phyloP scores from a whole-genome alignment of 2,329 filamentous ascomycete species.

The Pseudogymnoascus sp. region DNA sequence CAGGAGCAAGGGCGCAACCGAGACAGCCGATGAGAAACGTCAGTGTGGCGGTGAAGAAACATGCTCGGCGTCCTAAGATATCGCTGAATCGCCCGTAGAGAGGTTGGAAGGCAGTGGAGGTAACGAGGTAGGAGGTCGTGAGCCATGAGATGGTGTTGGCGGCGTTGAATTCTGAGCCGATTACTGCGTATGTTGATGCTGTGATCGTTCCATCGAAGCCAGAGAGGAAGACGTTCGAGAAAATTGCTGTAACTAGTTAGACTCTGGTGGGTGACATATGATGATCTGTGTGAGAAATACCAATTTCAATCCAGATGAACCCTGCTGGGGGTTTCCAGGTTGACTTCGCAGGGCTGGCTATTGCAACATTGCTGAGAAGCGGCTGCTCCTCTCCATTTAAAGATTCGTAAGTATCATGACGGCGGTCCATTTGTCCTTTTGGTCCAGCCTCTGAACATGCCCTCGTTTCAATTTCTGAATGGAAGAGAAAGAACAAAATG shows the following conservation, averaged over 20 bases:
- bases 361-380: neutral
- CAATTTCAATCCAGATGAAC: slow-evolving; percentile 51
- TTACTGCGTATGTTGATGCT: slow-evolving; percentile 64
- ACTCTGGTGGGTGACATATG: neutral
- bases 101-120: slow-evolving; percentile 63
- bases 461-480: neutral
- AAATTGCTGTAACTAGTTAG: slow-evolving; percentile 38
- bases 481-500: neutral
- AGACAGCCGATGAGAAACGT: slow-evolving; percentile 56
- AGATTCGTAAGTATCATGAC: slow-evolving; percentile 1
- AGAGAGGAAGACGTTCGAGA: slow-evolving; percentile 56
- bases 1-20: slow-evolving; percentile 53
- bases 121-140: slow-evolving; percentile 64
- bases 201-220: slow-evolving; percentile 68
- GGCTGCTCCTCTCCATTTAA: neutral
- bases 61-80: slow-evolving; percentile 54
- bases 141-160: slow-evolving; percentile 69
- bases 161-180: slow-evolving; percentile 65
- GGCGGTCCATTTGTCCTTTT: neutral
- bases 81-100: slow-evolving; percentile 65
- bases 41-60: slow-evolving; percentile 56
- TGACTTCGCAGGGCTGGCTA: neutral
- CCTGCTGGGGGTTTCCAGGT: slow-evolving; percentile 42
- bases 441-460: neutral
- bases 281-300: slow-evolving; percentile 20